Percentiles rank a stretch among this genome's conserved stretches.
Conservation (phyloP, 1,284 basidiomycete species). For the Ustilago crameri region DNA sequence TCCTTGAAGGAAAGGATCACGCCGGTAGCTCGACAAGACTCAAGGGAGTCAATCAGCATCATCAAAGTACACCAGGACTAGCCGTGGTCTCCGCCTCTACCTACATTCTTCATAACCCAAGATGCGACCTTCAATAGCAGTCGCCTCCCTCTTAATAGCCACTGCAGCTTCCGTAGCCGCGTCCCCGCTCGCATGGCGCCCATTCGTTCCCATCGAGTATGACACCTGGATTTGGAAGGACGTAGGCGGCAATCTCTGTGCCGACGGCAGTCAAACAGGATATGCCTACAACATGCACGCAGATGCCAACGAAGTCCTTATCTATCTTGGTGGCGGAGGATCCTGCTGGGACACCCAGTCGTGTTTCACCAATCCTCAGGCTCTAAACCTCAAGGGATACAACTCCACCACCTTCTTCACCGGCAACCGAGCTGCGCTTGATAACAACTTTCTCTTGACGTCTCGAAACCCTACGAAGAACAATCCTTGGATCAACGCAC, state of each 20-base stretch:
- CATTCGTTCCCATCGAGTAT: constrained; percentile 15
- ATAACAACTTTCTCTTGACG: constrained; percentile 17
- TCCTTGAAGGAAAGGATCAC: too few relatives aligned
- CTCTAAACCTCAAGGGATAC: constrained; percentile 25
- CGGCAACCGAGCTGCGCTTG: neutral
- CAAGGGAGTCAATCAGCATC: too few relatives aligned
- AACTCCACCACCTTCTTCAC: constrained; percentile 14
- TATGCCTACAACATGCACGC: constrained; percentile 28
- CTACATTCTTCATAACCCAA: neutral
- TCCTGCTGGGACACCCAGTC: constrained; percentile 26
- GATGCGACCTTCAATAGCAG: constrained; percentile 9
- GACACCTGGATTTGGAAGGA: constrained; percentile 33
- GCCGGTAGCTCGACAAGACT: too few relatives aligned
- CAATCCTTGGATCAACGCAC: constrained; percentile 23
- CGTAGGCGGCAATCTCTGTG: constrained; percentile 19
- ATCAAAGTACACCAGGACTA: too few relatives aligned
- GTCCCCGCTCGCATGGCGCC: constrained; percentile 3
- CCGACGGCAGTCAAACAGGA: constrained; percentile 30
- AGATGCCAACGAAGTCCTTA: constrained; percentile 23
- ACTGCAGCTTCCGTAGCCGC: constrained; percentile 5
- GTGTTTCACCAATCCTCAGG: constrained; percentile 20
- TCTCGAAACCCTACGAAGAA: constrained; percentile 22
- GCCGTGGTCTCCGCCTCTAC: neutral
- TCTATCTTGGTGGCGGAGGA: constrained; percentile 32
- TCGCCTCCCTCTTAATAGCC: constrained; percentile 2